phyloP scores from a whole-genome alignment of 1,284 basidiomycete genomes.

The Cutaneotrichosporon sp. region DNA sequence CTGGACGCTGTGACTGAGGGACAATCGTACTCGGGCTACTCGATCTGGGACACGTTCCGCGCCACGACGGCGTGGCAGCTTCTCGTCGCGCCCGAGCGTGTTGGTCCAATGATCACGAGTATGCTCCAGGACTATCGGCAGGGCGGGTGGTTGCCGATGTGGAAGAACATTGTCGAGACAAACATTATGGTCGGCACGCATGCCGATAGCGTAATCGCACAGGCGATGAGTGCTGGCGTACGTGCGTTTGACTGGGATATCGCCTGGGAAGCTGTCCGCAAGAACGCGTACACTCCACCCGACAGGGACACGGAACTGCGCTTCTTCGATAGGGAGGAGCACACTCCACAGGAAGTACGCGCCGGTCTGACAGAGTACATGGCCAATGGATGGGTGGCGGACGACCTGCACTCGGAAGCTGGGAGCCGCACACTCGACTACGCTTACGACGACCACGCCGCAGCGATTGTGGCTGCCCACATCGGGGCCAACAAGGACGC shows the following conservation, averaged over 20 bases:
- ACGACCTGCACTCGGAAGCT: slow-evolving; percentile 74
- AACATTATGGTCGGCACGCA: slow-evolving; percentile 68
- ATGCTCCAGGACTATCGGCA: slow-evolving; percentile 74
- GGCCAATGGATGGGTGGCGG: slow-evolving; percentile 71
- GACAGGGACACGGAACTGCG: slow-evolving; percentile 63
- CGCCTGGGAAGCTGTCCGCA: slow-evolving; percentile 73
- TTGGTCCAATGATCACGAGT: slow-evolving; percentile 71
- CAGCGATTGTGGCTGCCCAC: slow-evolving; percentile 62
- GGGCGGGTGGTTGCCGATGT: slow-evolving; percentile 84
- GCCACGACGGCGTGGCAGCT: slow-evolving; percentile 77
- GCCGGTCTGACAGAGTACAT: slow-evolving; percentile 72
- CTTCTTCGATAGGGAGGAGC: slow-evolving; percentile 73
- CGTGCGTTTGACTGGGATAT: slow-evolving; percentile 63
- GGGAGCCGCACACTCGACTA: slow-evolving; percentile 75
- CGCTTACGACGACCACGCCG: slow-evolving; percentile 75
- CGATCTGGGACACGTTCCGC: slow-evolving; percentile 80
- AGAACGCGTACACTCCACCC: slow-evolving; percentile 65
- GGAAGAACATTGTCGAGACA: slow-evolving; percentile 75
- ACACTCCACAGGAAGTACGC: slow-evolving; percentile 75
- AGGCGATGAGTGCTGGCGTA: slow-evolving; percentile 62
- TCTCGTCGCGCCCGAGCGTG: slow-evolving; percentile 69
- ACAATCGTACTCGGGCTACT: slow-evolving; percentile 74
- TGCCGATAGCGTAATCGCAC: slow-evolving; percentile 74
- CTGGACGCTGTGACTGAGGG: slow-evolving; percentile 60
- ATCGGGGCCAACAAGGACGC: slow-evolving; percentile 60